Percentiles rank a stretch among this genome's conserved stretches.
Conservation (phyloP, 768 basidiomycete species). For the Piloderma croceum region DNA sequence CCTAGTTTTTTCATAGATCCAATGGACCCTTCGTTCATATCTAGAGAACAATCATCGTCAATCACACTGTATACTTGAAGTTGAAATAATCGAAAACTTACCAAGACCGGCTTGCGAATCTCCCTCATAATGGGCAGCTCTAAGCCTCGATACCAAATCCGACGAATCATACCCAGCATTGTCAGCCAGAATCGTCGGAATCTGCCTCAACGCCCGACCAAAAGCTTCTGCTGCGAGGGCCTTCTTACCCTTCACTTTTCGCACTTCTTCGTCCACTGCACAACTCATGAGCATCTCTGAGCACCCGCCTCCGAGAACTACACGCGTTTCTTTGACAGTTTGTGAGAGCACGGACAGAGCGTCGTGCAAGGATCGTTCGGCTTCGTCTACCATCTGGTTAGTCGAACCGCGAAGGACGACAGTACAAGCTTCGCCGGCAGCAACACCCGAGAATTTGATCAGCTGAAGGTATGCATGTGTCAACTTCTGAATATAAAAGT, state of each 20-base stretch:
- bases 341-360: slow-evolving; percentile 96
- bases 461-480: slow-evolving; percentile 44
- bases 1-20: slow-evolving; percentile 87
- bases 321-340: slow-evolving; percentile 93
- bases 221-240: slow-evolving; percentile 94
- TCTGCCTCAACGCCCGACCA: slow-evolving; percentile 81
- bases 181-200: slow-evolving; percentile 94
- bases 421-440: slow-evolving; percentile 95
- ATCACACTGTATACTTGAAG: no score
- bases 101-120: slow-evolving; percentile 81
- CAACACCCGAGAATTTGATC: slow-evolving; percentile 99
- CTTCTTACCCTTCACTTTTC: slow-evolving; percentile 87
- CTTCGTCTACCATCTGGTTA: slow-evolving; percentile 98
- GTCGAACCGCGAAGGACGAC: slow-evolving; percentile 97
- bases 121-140: slow-evolving; percentile 94
- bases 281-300: slow-evolving; percentile 98
- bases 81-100: slow-evolving; percentile 31
- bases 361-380: slow-evolving; percentile 95
- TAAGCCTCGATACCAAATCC: slow-evolving; percentile 82
- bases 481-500: neutral
- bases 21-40: slow-evolving; percentile 83
- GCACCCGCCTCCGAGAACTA: slow-evolving; percentile 94
- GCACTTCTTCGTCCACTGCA: slow-evolving; percentile 84
- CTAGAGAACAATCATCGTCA: no score
- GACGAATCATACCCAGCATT: slow-evolving; percentile 98